Conservation (phyloP, 352 stramenopile genomes). For the Pythium folliculosum region DNA sequence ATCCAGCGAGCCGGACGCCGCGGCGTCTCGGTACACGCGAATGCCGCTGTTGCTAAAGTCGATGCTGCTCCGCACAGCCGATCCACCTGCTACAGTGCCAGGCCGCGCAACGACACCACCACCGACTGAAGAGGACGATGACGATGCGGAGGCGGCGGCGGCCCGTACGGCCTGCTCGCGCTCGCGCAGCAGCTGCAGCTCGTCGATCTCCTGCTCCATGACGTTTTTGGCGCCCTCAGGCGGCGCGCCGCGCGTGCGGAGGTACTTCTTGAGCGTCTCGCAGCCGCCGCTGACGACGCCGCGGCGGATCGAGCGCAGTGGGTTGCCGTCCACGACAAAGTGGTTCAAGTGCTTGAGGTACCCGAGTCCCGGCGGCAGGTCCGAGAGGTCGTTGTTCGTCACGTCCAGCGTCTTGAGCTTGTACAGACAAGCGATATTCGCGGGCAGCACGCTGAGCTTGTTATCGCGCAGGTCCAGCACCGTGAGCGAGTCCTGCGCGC, state of each 20-base stretch:
- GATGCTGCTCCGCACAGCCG: constrained; percentile 19
- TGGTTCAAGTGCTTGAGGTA: constrained; percentile 82
- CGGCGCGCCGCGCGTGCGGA: constrained; percentile 66
- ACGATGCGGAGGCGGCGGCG: neutral
- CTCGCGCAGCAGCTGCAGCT: constrained; percentile 39
- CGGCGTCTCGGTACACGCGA: constrained; percentile 58
- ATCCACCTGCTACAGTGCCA: neutral
- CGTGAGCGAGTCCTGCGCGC: constrained; percentile 66
- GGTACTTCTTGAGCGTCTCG: constrained; percentile 81
- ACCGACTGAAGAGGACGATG: neutral
- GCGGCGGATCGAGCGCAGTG: constrained; percentile 69
- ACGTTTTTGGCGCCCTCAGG: constrained; percentile 52
- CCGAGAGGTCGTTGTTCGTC: constrained; percentile 78
- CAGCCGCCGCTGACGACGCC: constrained; percentile 65
- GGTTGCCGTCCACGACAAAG: constrained; percentile 76
- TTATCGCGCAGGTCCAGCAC: constrained; percentile 84
- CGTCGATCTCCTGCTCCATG: constrained; percentile 73
- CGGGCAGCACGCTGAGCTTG: constrained; percentile 60
- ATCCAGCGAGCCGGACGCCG: constrained; percentile 55
- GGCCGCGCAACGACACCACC: neutral
- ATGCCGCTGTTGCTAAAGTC: constrained; percentile 22
- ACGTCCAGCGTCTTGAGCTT: constrained; percentile 82
- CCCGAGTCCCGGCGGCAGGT: constrained; percentile 72
- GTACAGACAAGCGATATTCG: constrained; percentile 55
- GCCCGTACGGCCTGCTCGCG: constrained; percentile 23